Conservation (phyloP, 176 grass and related monocot genomes). For the Raddia distichophylla region DNA sequence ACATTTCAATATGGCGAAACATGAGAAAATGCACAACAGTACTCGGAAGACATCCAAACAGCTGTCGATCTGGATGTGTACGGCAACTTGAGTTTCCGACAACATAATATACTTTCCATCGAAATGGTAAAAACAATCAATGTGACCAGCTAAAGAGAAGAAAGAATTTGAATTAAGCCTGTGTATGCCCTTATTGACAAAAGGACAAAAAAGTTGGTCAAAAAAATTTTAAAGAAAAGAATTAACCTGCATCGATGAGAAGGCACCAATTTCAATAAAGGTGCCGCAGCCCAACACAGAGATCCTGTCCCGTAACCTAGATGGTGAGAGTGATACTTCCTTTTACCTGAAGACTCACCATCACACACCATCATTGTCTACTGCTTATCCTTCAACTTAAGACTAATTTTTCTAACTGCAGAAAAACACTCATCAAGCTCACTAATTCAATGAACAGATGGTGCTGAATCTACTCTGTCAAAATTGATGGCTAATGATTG, state of each 20-base stretch:
- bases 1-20: background rate
- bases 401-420: conserved; percentile 56
- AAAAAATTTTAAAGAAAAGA: conserved; percentile 61
- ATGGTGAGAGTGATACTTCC: conserved; percentile 43
- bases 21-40: background rate
- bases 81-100: conserved; percentile 33
- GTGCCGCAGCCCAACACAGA: conserved; percentile 43
- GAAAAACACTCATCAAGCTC: conserved; percentile 59
- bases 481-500: conserved; percentile 58
- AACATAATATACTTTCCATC: conserved; percentile 52
- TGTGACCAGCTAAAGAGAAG: conserved; percentile 60
- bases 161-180: conserved; percentile 82
- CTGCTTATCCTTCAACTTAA: conserved; percentile 56
- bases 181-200: conserved; percentile 68
- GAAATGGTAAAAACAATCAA: conserved; percentile 57
- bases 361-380: conserved; percentile 45
- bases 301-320: conserved; percentile 54
- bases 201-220: conserved; percentile 54
- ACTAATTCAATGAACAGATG: conserved; percentile 71
- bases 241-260: conserved; percentile 58
- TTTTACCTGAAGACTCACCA: conserved; percentile 53
- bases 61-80: conserved; percentile 32
- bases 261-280: conserved; percentile 60
- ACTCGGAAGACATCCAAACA: conserved; percentile 16
- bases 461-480: conserved; percentile 66